Evolutionary conservation across 192 early-diverging fungal species (phyloP).

Genomic region (Coemansia sp.): DNA sequence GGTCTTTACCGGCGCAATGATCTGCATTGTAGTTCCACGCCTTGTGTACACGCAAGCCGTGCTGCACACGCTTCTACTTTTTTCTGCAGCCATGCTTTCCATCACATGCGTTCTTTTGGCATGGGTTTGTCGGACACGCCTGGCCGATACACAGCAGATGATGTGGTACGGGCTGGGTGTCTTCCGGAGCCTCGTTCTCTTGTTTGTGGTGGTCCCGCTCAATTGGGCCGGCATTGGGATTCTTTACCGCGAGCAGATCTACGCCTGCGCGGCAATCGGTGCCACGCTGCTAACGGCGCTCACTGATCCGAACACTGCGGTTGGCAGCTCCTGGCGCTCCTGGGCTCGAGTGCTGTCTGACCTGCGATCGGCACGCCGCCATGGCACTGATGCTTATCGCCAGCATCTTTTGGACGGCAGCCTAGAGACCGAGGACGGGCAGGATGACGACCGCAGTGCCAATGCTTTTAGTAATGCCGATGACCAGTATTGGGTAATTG

Average conservation of each 20-base stretch:
- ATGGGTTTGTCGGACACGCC: constrained; percentile 33
- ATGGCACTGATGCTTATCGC: neutral
- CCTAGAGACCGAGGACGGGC: constrained; percentile 1
- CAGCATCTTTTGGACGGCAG: constrained; percentile 19
- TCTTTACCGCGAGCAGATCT: constrained; percentile 43
- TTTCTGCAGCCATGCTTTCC: constrained; percentile 27
- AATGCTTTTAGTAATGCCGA: neutral
- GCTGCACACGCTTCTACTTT: constrained; percentile 31
- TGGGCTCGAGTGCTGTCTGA: neutral
- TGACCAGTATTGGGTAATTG: neutral
- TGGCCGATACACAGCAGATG: constrained; percentile 23
- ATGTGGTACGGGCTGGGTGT: constrained; percentile 39
- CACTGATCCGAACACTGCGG: constrained; percentile 19
- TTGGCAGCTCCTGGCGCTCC: constrained; percentile 21
- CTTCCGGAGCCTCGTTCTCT: constrained; percentile 33
- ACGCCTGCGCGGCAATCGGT: constrained; percentile 32
- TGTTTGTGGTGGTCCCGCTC: constrained; percentile 37
- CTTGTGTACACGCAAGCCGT: constrained; percentile 44
- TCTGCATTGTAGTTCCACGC: constrained; percentile 35
- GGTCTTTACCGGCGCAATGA: constrained; percentile 27
- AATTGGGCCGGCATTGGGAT: constrained; percentile 29
- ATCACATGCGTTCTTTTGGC: constrained; percentile 25
- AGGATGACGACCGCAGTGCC: neutral
- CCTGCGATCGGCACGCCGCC: neutral
- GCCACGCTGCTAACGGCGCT: constrained; percentile 33